Percentiles rank a stretch among this genome's conserved stretches.
phyloP scores from a whole-genome alignment of 169 alveolate genomes.

The Plasmodium adleri region DNA sequence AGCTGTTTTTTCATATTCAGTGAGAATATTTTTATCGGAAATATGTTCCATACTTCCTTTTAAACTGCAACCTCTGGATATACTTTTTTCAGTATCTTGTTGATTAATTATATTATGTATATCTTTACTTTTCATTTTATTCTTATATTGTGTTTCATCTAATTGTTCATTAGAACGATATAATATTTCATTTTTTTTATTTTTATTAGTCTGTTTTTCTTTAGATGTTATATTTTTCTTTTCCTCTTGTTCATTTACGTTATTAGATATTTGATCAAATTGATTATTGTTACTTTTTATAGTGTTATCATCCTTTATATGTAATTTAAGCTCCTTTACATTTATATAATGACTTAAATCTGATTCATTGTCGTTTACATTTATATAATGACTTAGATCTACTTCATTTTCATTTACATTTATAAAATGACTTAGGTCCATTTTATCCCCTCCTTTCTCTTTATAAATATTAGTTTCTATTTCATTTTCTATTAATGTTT shows the following conservation, averaged over 20 bases:
- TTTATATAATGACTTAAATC: too few relatives aligned
- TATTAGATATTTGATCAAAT: too few relatives aligned
- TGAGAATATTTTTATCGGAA: neutral
- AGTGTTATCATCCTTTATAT: too few relatives aligned
- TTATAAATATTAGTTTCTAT: constrained; percentile 19
- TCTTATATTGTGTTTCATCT: neutral
- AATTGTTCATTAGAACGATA: neutral
- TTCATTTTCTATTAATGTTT: constrained; percentile 1
- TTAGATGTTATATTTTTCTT: too few relatives aligned
- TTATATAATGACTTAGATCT: too few relatives aligned
- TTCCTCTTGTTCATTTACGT: too few relatives aligned
- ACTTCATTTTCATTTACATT: too few relatives aligned
- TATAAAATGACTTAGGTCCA: neutral
- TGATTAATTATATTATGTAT: neutral
- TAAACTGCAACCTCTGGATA: neutral
- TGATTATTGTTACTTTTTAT: too few relatives aligned
- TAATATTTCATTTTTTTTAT: too few relatives aligned
- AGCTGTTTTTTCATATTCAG: neutral
- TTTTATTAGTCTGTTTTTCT: too few relatives aligned
- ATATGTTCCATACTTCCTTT: constrained; percentile 2
- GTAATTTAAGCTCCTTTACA: too few relatives aligned
- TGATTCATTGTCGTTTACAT: too few relatives aligned
- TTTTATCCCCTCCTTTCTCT: neutral
- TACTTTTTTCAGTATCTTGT: neutral
- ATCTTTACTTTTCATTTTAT: constrained; percentile 3